Evolutionary conservation across 106 monocot genomes (phyloP).

Genomic region (Phalaenopsis equestris): DNA sequence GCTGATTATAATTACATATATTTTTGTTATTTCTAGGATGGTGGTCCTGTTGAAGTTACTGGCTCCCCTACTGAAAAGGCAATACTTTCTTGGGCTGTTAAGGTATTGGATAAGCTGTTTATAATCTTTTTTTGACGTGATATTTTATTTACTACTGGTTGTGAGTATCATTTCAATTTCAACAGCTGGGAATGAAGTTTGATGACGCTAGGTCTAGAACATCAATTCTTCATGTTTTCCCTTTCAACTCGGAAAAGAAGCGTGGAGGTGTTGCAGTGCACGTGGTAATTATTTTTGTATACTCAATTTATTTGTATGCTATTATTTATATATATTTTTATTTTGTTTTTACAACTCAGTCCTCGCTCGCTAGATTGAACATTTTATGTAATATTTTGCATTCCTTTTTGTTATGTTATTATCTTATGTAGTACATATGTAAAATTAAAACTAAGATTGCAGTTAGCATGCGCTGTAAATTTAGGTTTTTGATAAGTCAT

Average conservation of each 20-base stretch:
- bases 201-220: conserved; percentile 50
- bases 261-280: conserved; percentile 84
- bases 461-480: neutral
- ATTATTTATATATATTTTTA: neutral
- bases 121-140: neutral
- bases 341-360: neutral
- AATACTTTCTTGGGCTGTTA: conserved; percentile 74
- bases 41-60: conserved; percentile 47
- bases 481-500: neutral
- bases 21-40: conserved; percentile 40
- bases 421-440: neutral
- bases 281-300: conserved; percentile 32
- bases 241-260: conserved; percentile 97
- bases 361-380: neutral
- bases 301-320: neutral
- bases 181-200: conserved; percentile 87
- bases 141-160: neutral
- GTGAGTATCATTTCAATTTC: neutral
- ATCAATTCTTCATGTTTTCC: conserved; percentile 62
- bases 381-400: neutral
- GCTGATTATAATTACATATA: neutral
- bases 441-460: neutral
- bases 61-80: conserved; percentile 97
- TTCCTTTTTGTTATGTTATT: neutral
- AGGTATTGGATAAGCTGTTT: conserved; percentile 33